Conservation (phyloP, 1,139 yeast species). For the Blastobotrys elegans region DNA sequence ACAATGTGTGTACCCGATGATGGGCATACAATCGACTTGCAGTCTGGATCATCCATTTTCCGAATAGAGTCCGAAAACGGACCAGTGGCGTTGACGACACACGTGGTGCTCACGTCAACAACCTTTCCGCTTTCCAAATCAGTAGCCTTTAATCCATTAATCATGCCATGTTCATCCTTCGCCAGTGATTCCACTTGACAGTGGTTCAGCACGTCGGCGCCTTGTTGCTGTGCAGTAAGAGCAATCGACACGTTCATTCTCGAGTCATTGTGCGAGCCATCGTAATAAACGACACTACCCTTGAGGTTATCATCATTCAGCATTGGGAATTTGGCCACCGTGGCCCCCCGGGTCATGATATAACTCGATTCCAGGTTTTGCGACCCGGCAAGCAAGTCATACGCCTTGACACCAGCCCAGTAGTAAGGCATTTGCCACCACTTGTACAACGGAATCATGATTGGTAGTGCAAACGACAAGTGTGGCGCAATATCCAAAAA, state of each 20-base stretch:
- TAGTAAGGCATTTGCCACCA: constrained; percentile 97
- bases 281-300: constrained; percentile 91
- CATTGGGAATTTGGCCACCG: constrained; percentile 82
- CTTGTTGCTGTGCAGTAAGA: constrained; percentile 75
- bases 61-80: constrained; percentile 83
- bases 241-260: constrained; percentile 88
- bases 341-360: constrained; percentile 60
- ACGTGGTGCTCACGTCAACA: constrained; percentile 55
- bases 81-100: constrained; percentile 90
- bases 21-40: constrained; percentile 82
- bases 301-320: constrained; percentile 73
- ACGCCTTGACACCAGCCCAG: constrained; percentile 86
- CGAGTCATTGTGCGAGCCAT: constrained; percentile 90
- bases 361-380: constrained; percentile 81
- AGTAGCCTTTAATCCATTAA: constrained; percentile 69
- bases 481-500: constrained; percentile 93
- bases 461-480: constrained; percentile 79
- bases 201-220: constrained; percentile 88
- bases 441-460: constrained; percentile 89
- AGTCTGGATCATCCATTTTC: constrained; percentile 65
- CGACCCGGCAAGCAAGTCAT: constrained; percentile 88
- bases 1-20: constrained; percentile 92
- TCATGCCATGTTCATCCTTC: constrained; percentile 58
- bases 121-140: constrained; percentile 56
- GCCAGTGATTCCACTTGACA: constrained; percentile 71